Conservation (phyloP, 495 filamentous ascomycete species). For the Trichoderma asperelloides region DNA sequence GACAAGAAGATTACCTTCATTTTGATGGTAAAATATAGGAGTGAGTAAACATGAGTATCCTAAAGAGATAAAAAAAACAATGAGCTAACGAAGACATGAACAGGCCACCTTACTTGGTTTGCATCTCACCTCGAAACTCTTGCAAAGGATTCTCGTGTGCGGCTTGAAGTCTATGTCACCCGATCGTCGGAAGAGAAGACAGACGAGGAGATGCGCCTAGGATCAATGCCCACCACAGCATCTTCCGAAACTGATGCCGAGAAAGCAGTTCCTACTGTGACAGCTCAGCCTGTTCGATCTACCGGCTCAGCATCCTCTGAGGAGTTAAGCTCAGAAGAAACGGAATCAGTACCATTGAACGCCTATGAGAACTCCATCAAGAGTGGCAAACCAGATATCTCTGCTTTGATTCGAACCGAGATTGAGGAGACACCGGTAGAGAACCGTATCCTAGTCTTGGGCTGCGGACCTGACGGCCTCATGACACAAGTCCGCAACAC, state of each 20-base stretch:
- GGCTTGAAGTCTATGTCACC: constrained; percentile 36
- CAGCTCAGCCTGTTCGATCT: background rate
- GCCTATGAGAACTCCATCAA: constrained; percentile 17
- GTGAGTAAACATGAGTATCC: constrained; percentile 22
- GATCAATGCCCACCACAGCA: background rate
- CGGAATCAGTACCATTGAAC: constrained; percentile 8
- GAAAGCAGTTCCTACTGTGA: background rate
- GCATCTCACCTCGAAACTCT: constrained; percentile 38
- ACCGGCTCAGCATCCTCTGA: constrained; percentile 10
- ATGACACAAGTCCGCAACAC: constrained; percentile 41
- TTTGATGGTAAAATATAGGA: constrained; percentile 43
- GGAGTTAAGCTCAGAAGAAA: background rate
- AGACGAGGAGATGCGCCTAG: background rate
- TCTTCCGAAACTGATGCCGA: background rate
- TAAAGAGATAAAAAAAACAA: background rate
- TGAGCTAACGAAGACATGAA: background rate
- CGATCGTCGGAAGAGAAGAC: constrained; percentile 11
- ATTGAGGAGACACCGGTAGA: constrained; percentile 29
- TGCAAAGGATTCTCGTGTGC: constrained; percentile 28
- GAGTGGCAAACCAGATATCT: constrained; percentile 33
- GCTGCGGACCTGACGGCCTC: constrained; percentile 42
- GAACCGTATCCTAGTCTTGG: constrained; percentile 40
- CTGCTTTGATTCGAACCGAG: constrained; percentile 30
- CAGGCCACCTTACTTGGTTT: constrained; percentile 41
- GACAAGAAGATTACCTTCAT: constrained; percentile 44